Conservation (phyloP, 257 asterid genomes). For the Gentiana straminea region DNA sequence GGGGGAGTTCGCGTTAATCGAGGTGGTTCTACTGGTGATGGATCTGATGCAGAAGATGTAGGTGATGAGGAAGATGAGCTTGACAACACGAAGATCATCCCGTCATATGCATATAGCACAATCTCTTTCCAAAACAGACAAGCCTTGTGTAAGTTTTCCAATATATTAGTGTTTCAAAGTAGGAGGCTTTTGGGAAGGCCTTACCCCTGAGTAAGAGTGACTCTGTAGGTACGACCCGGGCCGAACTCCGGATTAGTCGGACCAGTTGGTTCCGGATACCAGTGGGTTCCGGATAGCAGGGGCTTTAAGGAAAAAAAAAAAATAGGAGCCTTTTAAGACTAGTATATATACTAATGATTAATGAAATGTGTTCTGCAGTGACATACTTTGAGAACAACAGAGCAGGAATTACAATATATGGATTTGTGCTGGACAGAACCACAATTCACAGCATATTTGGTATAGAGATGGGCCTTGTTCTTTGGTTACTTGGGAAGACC, state of each 20-base stretch:
- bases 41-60: constrained; percentile 59
- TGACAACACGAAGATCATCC: constrained; percentile 54
- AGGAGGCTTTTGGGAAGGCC: no score
- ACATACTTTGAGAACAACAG: constrained; percentile 79
- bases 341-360: not conserved
- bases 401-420: constrained; percentile 92
- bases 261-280: no score
- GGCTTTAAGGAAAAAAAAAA: no score
- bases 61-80: constrained; percentile 93
- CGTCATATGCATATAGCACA: constrained; percentile 53
- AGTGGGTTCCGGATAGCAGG: no score
- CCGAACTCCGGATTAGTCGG: no score
- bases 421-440: constrained; percentile 77
- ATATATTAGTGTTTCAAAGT: not conserved
- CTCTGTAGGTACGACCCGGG: no score
- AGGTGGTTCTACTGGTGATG: constrained; percentile 21
- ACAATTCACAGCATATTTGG: constrained; percentile 76
- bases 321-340: not conserved
- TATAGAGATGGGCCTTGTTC: constrained; percentile 63
- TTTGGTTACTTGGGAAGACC: constrained; percentile 94
- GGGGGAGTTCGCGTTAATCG: constrained; percentile 22
- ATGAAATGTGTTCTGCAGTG: constrained; percentile 23
- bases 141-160: constrained; percentile 51
- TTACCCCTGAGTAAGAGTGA: no score
- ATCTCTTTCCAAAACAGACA: constrained; percentile 90